Base-by-base conservation (phyloP, 2,329 filamentous ascomycete genomes). In the Fusarium azukiicola region DNA sequence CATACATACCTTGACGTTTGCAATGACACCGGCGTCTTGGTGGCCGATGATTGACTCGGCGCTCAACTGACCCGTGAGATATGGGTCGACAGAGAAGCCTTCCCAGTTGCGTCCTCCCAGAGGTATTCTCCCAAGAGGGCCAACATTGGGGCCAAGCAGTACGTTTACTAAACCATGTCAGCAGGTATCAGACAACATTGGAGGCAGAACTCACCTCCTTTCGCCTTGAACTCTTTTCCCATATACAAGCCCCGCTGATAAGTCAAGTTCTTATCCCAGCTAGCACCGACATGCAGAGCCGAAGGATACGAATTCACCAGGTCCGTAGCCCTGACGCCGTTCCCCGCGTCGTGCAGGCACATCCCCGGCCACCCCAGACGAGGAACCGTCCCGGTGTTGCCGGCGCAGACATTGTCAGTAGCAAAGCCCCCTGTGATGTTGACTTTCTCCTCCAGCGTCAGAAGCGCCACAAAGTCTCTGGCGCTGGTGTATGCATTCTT, bases 11-110 rank as follows among this genome's bases (percentile, higher is more conserved):
- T 92, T 97, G 90, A 90, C 94, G 88, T 94, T 96, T 72, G 96
- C 96, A 84, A 98, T 95, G 49, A 97, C 94, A 81, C 96, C 96
- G 6, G 94, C 94, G 82, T 94, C 93, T 84, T 98, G 96, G 69
- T 96, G 96, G 42, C 96, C 96, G 77, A 92, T 90, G 80, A 97
- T 93, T 2, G 95, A 95, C 82, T 96, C 92, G n/a, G 92, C 92
- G 74, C 95, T 95, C 72, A 96, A 89, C 74, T 93, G 90, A 27
- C 96, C 96, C 3, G 95, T 94, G 11, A 97, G 90, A 19, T 94
- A 93, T 0, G 95, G 95, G 81, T 97, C 95, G 6, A 92, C 87
- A 2, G 94, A 95, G 82, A 96, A 96, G 0, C 93, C 93, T 84
- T 97, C 95, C 95, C 95, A 97, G 77, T 94, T 96, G 42, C 96